Base-by-base conservation (phyloP, 306 rosid genomes). In the Vigna angularis region DNA sequence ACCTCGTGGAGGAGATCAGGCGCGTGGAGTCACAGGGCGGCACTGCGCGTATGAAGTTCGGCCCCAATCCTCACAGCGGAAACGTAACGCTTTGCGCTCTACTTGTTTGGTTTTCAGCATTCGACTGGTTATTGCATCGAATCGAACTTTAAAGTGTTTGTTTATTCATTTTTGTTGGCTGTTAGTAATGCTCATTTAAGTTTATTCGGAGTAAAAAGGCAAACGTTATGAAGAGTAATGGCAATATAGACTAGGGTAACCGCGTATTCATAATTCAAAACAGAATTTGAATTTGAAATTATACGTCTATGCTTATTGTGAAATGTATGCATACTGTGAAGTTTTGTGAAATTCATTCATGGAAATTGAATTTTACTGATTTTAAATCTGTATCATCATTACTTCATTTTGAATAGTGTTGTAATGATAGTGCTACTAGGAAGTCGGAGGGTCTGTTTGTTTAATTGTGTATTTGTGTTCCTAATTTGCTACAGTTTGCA, bases 1-100 rank as follows among this genome's bases (percentile, higher is more conserved):
- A 93, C 83, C 87, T 93, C 82, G 91, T 91, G 12, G 98, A 95
- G 22, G 98, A 93, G 93, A 93, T 95, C 96, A 93, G 80, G 88
- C 99, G 99, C 76, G 86, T 87, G 59, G 99, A 95, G 76, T 86
- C 93, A 52, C 91, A 85, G 52, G 98, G 92, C 45, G 98, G 97
- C 24, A 85, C 85, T 73, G 87, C 99, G 42, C 86, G 94, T 34
- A 85, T 95, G 85, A 95, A 95, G 78, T 95, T 91, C 73, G 98
- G 86, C 38, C 36, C 92, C 24, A 44, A 83, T 14, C 89, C 89
- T 0, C 80, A 83, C 10, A 88, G 72, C 44, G 98, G 97, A 58
- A 93, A 94, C 79, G 98, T 92, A 79, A 66, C 80, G 94, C 9
- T 71, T 58, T 32, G 58, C 28, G 18, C n/a, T 10, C 52, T 38